These are phyloP conservation scores for Beauveria bassiana DNA, from an alignment of 2,329 filamentous ascomycete genomes.

Conservation along the genomic window DNA sequence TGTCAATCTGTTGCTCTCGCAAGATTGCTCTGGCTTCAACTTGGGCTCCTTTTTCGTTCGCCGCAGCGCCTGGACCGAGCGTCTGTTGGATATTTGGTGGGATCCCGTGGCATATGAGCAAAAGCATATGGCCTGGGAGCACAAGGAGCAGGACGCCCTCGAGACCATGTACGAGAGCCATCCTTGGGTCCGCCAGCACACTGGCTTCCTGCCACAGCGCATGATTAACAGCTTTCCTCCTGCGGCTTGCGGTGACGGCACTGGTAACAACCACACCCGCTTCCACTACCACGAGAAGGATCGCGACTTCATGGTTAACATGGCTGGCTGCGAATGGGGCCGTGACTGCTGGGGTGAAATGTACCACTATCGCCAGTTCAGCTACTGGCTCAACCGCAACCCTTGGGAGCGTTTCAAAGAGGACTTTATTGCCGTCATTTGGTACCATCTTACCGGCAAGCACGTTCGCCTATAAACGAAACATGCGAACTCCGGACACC, in stretches of 20 bases:
- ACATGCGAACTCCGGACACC: background rate
- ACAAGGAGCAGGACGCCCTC: conserved; percentile 95
- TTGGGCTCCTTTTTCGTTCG: conserved; percentile 90
- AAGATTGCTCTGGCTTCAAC: conserved; percentile 95
- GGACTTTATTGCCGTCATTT: conserved; percentile 51
- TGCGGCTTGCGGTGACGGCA: conserved; percentile 74
- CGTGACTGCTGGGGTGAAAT: conserved; percentile 98
- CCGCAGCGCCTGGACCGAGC: conserved; percentile 81
- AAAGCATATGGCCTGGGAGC: conserved; percentile 97
- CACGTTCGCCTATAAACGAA: conserved; percentile 45
- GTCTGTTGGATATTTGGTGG: conserved; percentile 94
- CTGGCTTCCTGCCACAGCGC: conserved; percentile 83
- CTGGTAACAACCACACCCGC: conserved; percentile 55
- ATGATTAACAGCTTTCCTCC: conserved; percentile 91
- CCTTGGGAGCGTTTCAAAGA: conserved; percentile 72
- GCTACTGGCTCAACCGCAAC: conserved; percentile 79
- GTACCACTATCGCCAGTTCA: conserved; percentile 88
- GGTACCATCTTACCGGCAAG: conserved; percentile 56
- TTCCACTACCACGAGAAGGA: conserved; percentile 84
- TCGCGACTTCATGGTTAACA: conserved; percentile 91
- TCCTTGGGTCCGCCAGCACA: conserved; percentile 84
- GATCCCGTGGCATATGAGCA: conserved; percentile 96
- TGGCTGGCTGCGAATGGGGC: conserved; percentile 96
- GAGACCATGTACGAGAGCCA: conserved; percentile 88
- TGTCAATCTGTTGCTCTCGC: conserved; percentile 80